These are phyloP conservation scores for Trichoderma sp. DNA, from an alignment of 2,329 filamentous ascomycete species.

Conservation along the genomic window DNA sequence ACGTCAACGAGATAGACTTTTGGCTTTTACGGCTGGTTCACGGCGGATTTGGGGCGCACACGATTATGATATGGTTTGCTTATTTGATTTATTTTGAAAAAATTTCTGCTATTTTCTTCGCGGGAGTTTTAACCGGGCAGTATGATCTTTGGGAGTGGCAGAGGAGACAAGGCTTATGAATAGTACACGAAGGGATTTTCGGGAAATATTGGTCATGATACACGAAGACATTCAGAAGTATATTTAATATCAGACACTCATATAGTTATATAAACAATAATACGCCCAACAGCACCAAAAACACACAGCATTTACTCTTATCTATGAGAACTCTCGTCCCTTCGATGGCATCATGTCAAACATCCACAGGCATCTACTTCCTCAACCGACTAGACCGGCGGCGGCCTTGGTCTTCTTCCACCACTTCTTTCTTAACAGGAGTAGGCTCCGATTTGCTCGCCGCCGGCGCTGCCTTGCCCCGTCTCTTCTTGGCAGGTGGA, in stretches of 20 bases:
- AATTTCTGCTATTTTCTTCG: background rate
- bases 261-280: background rate
- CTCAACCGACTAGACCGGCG: conserved; percentile 35
- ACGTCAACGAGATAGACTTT: background rate
- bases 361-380: conserved; percentile 21
- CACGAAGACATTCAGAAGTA: background rate
- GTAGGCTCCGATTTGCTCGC: conserved; percentile 29
- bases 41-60: background rate
- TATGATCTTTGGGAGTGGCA: background rate
- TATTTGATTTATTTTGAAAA: background rate
- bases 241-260: background rate
- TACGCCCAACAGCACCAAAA: background rate
- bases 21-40: background rate
- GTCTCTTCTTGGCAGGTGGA: conserved; percentile 33
- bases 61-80: background rate
- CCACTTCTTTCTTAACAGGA: background rate
- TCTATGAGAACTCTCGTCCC: background rate
- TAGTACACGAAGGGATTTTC: background rate
- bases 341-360: background rate
- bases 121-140: background rate
- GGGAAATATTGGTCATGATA: background rate
- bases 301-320: background rate
- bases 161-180: background rate
- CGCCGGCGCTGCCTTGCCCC: conserved; percentile 4
- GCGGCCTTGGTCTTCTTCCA: conserved; percentile 15